These are phyloP conservation scores for Dorcoceras hygrometricum DNA, from an alignment of 257 asterid genomes.

Conservation along the genomic window DNA sequence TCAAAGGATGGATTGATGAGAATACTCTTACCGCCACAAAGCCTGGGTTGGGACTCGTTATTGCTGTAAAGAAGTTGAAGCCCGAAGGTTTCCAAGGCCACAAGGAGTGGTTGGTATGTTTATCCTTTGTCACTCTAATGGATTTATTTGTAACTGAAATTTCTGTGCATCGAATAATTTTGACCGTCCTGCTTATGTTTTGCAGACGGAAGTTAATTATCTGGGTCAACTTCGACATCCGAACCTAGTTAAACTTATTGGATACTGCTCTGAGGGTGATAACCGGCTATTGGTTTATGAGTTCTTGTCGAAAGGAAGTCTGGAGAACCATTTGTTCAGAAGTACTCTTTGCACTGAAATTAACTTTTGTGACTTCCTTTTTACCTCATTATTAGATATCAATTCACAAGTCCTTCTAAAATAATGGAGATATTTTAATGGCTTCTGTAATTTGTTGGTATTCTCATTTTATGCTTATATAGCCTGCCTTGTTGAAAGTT, in stretches of 20 bases:
- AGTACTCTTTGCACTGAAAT: slow-evolving; percentile 34
- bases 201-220: slow-evolving; percentile 69
- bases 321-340: slow-evolving; percentile 71
- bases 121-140: background rate
- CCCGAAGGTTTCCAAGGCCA: slow-evolving; percentile 67
- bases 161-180: background rate
- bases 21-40: slow-evolving; percentile 47
- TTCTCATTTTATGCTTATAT: background rate
- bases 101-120: slow-evolving; percentile 68
- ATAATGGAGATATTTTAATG: background rate
- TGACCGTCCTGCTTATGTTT: background rate
- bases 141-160: background rate
- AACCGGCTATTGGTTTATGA: slow-evolving; percentile 63
- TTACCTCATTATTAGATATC: background rate
- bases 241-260: slow-evolving; percentile 67
- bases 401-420: background rate
- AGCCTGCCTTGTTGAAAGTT: background rate
- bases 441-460: background rate
- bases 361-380: background rate
- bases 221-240: slow-evolving; percentile 70
- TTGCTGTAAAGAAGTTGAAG: slow-evolving; percentile 73
- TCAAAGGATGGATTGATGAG: slow-evolving; percentile 62
- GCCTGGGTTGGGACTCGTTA: slow-evolving; percentile 58
- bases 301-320: slow-evolving; percentile 77
- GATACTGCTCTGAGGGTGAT: slow-evolving; percentile 65